phyloP scores from a whole-genome alignment of 208 protist species.

The Angomonas deanei region DNA sequence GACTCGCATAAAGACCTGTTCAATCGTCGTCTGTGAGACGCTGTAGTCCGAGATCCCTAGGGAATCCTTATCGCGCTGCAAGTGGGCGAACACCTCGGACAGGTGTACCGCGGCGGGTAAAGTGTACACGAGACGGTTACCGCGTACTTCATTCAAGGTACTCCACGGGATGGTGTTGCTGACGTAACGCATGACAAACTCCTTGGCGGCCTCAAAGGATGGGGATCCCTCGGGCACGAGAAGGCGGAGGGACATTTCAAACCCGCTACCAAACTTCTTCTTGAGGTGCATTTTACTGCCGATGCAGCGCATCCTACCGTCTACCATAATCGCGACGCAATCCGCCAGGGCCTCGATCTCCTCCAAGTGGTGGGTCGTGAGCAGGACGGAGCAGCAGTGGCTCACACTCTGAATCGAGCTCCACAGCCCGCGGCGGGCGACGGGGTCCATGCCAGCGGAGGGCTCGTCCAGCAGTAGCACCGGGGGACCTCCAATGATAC shows the following conservation, averaged over 20 bases:
- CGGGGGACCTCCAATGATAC: conserved; percentile 68
- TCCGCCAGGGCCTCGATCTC: conserved; percentile 86
- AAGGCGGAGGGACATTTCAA: conserved; percentile 43
- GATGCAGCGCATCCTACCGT: conserved; percentile 79
- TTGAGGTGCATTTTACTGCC: conserved; percentile 84
- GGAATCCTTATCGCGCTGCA: conserved; percentile 29
- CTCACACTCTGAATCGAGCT: conserved; percentile 51
- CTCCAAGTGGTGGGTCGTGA: conserved; percentile 92
- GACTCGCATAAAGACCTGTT: conserved; percentile 86
- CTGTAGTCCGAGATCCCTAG: conserved; percentile 68
- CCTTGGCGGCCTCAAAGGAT: conserved; percentile 8
- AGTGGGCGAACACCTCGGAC: conserved; percentile 30
- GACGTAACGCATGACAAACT: too few relatives aligned
- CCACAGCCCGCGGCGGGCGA: conserved; percentile 77
- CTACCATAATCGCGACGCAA: conserved; percentile 85
- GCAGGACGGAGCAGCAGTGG: conserved; percentile 59
- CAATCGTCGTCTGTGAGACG: conserved; percentile 76
- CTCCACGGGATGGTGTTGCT: conserved; percentile 18
- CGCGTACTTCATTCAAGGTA: background rate
- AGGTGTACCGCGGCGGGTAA: conserved; percentile 26
- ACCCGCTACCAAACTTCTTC: conserved; percentile 67
- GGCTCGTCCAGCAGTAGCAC: conserved; percentile 86
- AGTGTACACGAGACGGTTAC: conserved; percentile 15
- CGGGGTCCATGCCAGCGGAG: conserved; percentile 82
- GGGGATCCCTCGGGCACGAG: conserved; percentile 15